phyloP scores from a whole-genome alignment of 345 rosid species.

The Erodium maritimum region DNA sequence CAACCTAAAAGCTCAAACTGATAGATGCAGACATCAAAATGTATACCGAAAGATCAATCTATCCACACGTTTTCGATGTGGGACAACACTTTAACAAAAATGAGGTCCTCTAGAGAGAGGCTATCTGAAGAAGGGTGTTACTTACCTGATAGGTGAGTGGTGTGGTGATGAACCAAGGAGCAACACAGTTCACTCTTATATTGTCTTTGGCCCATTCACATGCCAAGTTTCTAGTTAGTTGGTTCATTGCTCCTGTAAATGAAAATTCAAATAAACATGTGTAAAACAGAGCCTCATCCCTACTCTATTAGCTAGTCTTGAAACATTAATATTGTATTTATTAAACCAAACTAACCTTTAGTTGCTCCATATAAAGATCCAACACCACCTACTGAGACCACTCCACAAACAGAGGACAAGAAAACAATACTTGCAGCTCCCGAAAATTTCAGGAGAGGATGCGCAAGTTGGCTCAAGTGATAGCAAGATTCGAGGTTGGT shows the following conservation, averaged over 20 bases:
- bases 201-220: slow-evolving; percentile 44
- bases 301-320: neutral
- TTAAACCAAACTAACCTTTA: too few species aligned
- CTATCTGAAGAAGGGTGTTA: too few species aligned
- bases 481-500: slow-evolving; percentile 40
- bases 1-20: too few species aligned
- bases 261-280: neutral
- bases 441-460: slow-evolving; percentile 36
- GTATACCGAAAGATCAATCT: too few species aligned
- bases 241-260: slow-evolving; percentile 29
- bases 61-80: too few species aligned
- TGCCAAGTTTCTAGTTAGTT: slow-evolving; percentile 36
- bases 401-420: slow-evolving; percentile 33
- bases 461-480: slow-evolving; percentile 35
- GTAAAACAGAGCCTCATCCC: neutral
- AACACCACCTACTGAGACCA: slow-evolving; percentile 9
- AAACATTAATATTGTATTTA: too few species aligned
- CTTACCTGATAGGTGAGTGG: slow-evolving; percentile 12
- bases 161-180: slow-evolving; percentile 30
- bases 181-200: slow-evolving; percentile 29
- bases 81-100: too few species aligned
- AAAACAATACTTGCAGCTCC: slow-evolving; percentile 34
- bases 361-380: slow-evolving; percentile 25
- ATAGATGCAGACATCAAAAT: too few species aligned
- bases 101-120: too few species aligned